phyloP scores from a whole-genome alignment of 208 protist genomes.

The Naegleria gruberi region DNA sequence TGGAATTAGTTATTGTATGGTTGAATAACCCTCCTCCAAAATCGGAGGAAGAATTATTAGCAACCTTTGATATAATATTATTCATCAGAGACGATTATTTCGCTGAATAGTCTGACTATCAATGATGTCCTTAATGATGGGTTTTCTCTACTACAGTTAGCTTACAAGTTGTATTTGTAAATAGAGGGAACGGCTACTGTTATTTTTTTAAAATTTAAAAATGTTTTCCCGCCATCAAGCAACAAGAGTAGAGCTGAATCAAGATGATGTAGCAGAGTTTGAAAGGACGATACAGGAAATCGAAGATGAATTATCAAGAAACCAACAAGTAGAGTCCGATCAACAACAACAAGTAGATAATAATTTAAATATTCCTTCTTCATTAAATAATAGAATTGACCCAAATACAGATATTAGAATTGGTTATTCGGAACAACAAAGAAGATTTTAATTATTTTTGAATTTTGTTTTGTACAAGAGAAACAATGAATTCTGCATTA shows the following conservation, averaged over 20 bases:
- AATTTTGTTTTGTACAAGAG: neutral
- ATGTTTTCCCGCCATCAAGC: neutral
- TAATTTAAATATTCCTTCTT: no score
- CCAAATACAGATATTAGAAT: neutral
- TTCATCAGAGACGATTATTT: no score
- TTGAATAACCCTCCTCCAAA: neutral
- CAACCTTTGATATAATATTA: neutral
- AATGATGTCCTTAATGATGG: neutral
- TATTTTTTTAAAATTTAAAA: neutral
- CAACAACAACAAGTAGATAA: neutral
- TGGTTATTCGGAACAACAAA: neutral
- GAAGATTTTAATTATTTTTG: neutral
- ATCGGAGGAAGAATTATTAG: neutral
- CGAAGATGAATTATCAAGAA: neutral
- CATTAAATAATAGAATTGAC: neutral
- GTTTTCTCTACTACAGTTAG: neutral
- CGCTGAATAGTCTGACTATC: no score
- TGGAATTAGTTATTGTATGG: neutral
- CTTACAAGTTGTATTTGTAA: no score
- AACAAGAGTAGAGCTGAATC: neutral
- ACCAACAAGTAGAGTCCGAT: neutral
- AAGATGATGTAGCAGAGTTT: neutral
- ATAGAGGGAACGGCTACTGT: no score
- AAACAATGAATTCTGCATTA: conserved; percentile 55
- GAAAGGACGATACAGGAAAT: neutral